A percentile compares a stretch with the other conserved stretches of the same genome.
Conservation (phyloP, 164 flowering plant genomes). For the Umbellularia californica region DNA sequence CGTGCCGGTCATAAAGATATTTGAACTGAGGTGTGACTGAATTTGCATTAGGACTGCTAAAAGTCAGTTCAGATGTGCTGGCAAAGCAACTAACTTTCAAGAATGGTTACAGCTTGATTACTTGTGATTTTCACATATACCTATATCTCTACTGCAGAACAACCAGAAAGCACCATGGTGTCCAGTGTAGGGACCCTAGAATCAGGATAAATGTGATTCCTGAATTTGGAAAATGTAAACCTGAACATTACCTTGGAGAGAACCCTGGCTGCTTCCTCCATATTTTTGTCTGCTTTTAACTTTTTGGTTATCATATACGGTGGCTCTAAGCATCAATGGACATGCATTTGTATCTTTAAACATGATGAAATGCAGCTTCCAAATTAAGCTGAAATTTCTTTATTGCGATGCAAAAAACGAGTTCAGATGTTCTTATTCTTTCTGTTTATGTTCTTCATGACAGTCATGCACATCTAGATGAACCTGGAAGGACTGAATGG, state of each 20-base stretch:
- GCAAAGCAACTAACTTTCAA: not conserved
- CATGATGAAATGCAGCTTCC: not conserved
- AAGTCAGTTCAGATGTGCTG: not conserved
- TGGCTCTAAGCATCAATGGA: not conserved
- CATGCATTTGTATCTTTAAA: not conserved
- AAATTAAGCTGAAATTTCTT: not conserved
- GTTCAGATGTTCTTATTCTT: not conserved
- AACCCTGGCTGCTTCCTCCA: not conserved
- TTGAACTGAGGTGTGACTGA: not conserved
- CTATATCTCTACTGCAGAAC: not conserved
- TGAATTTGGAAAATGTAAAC: not conserved
- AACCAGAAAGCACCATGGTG: not conserved
- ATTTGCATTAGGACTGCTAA: not conserved
- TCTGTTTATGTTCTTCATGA: not conserved
- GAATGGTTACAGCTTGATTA: not conserved
- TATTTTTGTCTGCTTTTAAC: not conserved
- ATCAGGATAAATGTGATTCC: not conserved
- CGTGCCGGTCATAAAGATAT: not conserved
- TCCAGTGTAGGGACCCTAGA: not conserved
- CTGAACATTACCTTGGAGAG: not conserved
- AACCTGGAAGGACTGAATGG: slow-evolving; percentile 97
- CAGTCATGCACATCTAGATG: slow-evolving; percentile 97
- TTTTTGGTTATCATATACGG: not conserved
- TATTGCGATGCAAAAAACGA: not conserved
- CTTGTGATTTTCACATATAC: not conserved